These are phyloP conservation scores for Gossypium turneri DNA, from an alignment of 345 rosid species.

Conservation along the genomic window DNA sequence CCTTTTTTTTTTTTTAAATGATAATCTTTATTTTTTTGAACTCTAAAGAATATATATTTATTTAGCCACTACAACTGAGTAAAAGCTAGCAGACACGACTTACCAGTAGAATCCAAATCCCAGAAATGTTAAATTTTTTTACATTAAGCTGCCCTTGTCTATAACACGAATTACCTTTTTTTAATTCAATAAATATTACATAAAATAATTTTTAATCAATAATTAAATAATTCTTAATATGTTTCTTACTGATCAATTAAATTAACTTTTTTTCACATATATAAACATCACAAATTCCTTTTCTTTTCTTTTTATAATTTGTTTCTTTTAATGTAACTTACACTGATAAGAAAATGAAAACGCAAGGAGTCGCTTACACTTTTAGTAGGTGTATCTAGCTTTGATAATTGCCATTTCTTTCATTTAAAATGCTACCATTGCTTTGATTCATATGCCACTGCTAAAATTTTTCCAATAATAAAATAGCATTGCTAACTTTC, in stretches of 20 bases:
- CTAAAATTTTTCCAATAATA: background rate
- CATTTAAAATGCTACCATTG: background rate
- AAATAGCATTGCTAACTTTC: background rate
- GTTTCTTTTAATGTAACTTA: too few species aligned
- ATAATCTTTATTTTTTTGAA: too few species aligned
- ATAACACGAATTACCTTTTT: background rate
- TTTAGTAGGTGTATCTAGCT: background rate
- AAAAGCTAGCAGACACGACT: slow-evolving; percentile 81
- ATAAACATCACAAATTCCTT: too few species aligned
- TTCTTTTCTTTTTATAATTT: too few species aligned
- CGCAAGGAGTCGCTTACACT: too few species aligned
- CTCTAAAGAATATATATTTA: slow-evolving; percentile 16
- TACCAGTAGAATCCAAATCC: slow-evolving; percentile 78
- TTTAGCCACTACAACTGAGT: slow-evolving; percentile 23
- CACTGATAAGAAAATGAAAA: too few species aligned
- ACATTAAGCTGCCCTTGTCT: slow-evolving; percentile 14
- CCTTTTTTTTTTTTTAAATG: background rate
- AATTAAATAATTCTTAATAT: too few species aligned
- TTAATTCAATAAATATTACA: too few species aligned
- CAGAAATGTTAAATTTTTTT: slow-evolving; percentile 13
- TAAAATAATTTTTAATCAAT: too few species aligned
- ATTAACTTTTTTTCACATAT: too few species aligned
- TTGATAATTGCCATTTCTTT: too few species aligned
- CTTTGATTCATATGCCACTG: background rate
- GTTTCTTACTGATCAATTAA: too few species aligned